Conservation (phyloP, 371 early-diverging fungal genomes). For the Mucor irregularis region DNA sequence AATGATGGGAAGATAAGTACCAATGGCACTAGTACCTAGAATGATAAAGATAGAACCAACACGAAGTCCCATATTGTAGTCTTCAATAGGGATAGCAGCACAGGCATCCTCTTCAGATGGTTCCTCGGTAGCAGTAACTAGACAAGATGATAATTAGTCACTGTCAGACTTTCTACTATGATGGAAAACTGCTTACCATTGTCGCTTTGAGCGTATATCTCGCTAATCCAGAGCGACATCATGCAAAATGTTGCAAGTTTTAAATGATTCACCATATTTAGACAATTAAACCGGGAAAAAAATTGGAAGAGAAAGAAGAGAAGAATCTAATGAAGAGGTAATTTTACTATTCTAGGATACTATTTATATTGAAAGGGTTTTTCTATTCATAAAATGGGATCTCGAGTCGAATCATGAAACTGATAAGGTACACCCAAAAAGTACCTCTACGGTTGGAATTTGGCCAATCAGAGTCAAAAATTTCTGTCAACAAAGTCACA, state of each 20-base stretch:
- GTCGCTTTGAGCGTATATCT: constrained; percentile 3
- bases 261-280: background rate
- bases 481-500: constrained; percentile 14
- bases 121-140: background rate
- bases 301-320: background rate
- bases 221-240: background rate
- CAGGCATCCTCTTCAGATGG: constrained; percentile 20
- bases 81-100: constrained; percentile 22
- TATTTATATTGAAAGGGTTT: constrained; percentile 10
- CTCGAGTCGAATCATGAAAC: constrained; percentile 5
- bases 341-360: background rate
- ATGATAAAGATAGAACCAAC: constrained; percentile 36
- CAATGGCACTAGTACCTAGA: constrained; percentile 19
- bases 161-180: too few species aligned
- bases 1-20: constrained; percentile 37
- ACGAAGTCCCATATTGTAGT: constrained; percentile 36
- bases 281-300: background rate
- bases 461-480: constrained; percentile 17
- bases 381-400: background rate
- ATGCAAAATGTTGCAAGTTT: background rate
- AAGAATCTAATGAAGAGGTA: background rate
- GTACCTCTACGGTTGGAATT: background rate
- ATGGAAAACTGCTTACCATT: background rate
- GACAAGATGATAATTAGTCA: too few species aligned
- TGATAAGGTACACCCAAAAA: constrained; percentile 7